A percentile compares a stretch with the other conserved stretches of the same genome.
These are phyloP conservation scores for Shiraia bambusicola DNA, from an alignment of 2,329 filamentous ascomycete genomes.

Conservation along the genomic window DNA sequence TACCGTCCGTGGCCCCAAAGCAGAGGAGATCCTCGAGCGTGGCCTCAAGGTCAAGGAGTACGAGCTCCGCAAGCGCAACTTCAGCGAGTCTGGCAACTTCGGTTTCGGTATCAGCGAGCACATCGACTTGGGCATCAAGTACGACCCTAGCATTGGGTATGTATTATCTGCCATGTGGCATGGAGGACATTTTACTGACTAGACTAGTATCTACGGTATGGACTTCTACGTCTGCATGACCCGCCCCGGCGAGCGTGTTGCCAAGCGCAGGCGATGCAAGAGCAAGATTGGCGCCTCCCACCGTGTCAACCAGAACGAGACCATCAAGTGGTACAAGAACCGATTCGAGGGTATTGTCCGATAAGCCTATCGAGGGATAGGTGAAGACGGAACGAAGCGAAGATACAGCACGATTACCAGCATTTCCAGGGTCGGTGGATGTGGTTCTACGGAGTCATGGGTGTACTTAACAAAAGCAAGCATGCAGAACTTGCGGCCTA, in stretches of 20 bases:
- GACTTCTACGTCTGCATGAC: conserved; percentile 99
- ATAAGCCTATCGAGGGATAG: conserved; percentile 60
- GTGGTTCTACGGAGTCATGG: conserved; percentile 42
- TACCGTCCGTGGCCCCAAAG: conserved; percentile 98
- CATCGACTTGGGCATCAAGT: conserved; percentile 99
- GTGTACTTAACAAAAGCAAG: conserved; percentile 47
- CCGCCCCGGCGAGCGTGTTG: conserved; percentile 96
- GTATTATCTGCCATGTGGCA: conserved; percentile 10
- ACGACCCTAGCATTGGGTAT: conserved; percentile 46
- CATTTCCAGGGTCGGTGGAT: conserved; percentile 44
- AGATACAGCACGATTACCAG: conserved; percentile 40
- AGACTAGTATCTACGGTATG: conserved; percentile 64
- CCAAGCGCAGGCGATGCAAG: conserved; percentile 90
- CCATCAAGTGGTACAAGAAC: conserved; percentile 95
- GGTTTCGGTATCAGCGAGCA: conserved; percentile 99
- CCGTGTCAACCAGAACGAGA: conserved; percentile 93
- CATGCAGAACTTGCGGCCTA: conserved; percentile 47
- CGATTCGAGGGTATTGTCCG: conserved; percentile 98
- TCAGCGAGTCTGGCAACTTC: conserved; percentile 94
- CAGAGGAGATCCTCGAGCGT: conserved; percentile 99
- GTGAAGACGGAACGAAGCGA: conserved; percentile 30
- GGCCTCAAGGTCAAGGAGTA: conserved; percentile 99
- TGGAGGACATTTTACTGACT: conserved; percentile 22
- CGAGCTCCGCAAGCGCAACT: conserved; percentile 99
- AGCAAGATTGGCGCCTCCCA: conserved; percentile 82